These are phyloP conservation scores for Candida neerlandica DNA, from an alignment of 1,139 yeast genomes.

Conservation along the genomic window DNA sequence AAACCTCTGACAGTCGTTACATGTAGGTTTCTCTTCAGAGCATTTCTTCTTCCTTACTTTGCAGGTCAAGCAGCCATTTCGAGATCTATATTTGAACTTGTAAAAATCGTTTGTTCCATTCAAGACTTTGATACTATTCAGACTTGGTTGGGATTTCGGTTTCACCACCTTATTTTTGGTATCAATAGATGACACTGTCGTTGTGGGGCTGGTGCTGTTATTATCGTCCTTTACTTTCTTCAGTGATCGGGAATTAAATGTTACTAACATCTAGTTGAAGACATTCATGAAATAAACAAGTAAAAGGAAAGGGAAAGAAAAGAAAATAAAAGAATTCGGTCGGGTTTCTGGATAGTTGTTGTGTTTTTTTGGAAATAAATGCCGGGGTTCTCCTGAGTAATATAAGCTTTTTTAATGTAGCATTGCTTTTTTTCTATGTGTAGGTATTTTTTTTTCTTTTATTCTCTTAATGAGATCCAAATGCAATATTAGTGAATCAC, in stretches of 20 bases:
- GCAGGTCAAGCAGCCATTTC: slow-evolving; percentile 71
- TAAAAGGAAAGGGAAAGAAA: background rate
- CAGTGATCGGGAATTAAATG: slow-evolving; percentile 18
- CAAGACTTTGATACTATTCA: slow-evolving; percentile 12
- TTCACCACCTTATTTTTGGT: background rate
- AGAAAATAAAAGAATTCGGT: too few relatives aligned
- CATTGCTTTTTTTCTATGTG: background rate
- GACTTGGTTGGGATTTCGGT: slow-evolving; percentile 1
- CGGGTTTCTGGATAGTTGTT: background rate
- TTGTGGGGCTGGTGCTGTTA: background rate
- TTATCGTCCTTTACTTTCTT: background rate
- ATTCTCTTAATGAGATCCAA: background rate
- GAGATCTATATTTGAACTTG: slow-evolving; percentile 34
- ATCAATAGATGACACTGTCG: background rate
- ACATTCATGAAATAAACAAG: background rate
- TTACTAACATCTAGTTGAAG: slow-evolving; percentile 18
- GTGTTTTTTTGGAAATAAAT: background rate
- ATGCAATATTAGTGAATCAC: too few relatives aligned
- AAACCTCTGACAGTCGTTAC: slow-evolving; percentile 60
- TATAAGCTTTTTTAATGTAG: background rate
- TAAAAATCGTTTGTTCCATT: slow-evolving; percentile 16
- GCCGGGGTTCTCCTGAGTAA: background rate
- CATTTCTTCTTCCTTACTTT: slow-evolving; percentile 74
- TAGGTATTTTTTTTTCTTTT: too few relatives aligned
- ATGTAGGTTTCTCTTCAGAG: slow-evolving; percentile 62